phyloP scores from a whole-genome alignment of 1,284 basidiomycete species.

The Ganoderma lingzhi region DNA sequence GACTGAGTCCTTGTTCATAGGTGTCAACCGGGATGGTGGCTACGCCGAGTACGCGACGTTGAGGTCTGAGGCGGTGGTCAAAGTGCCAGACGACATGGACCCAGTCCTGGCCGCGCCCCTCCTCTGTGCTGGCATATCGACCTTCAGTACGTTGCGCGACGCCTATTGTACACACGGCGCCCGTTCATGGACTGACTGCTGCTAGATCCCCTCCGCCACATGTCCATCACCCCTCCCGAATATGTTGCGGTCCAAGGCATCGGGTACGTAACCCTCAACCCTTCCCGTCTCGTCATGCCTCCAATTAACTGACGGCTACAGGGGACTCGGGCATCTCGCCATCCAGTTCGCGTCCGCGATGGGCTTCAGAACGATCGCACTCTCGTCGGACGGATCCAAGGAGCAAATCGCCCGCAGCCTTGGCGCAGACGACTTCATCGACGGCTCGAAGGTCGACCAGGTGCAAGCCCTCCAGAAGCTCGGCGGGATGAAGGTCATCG shows the following conservation, averaged over 20 bases:
- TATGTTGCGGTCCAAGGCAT: conserved; percentile 43
- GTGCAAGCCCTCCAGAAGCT: conserved; percentile 36
- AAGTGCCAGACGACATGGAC: conserved; percentile 73
- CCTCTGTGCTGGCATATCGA: conserved; percentile 68
- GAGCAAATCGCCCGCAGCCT: conserved; percentile 38
- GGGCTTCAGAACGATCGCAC: conserved; percentile 42
- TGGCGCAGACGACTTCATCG: conserved; percentile 42
- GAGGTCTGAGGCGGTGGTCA: conserved; percentile 59
- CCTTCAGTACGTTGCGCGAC: conserved; percentile 32
- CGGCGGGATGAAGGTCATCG: conserved; percentile 40
- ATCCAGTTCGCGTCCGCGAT: conserved; percentile 42
- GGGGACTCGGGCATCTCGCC: conserved; percentile 44
- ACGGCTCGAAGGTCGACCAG: conserved; percentile 36
- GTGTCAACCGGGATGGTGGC: conserved; percentile 28
- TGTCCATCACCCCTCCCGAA: conserved; percentile 39
- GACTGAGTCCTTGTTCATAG: conserved; percentile 17
- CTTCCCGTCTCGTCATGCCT: background rate
- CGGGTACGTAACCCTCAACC: conserved; percentile 34
- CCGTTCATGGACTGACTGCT: background rate
- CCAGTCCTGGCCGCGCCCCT: conserved; percentile 83
- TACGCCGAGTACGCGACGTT: conserved; percentile 37
- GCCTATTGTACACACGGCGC: background rate
- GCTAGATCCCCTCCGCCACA: conserved; percentile 36
- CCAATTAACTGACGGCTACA: conserved; percentile 7
- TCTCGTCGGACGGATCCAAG: conserved; percentile 40